Percentiles rank a stretch among this genome's conserved stretches.
Evolutionary conservation across 306 rosid genomes (phyloP).

Genomic region (Canavalia ensiformis): DNA sequence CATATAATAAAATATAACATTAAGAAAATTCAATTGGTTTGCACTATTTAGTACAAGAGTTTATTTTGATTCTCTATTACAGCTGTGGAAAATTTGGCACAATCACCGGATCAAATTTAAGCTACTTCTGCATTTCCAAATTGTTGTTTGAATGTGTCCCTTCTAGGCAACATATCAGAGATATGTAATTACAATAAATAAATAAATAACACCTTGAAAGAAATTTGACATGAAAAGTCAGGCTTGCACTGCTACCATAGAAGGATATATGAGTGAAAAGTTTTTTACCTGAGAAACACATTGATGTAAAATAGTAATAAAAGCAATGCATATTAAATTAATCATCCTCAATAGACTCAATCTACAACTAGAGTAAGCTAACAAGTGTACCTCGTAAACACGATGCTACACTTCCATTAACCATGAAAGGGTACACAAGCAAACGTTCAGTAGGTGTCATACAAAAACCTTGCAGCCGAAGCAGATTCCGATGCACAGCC

Average conservation of each 20-base stretch:
- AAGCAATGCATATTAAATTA: conserved; percentile 12
- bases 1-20: background rate
- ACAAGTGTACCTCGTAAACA: conserved; percentile 77
- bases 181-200: background rate
- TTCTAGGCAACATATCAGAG: conserved; percentile 16
- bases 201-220: background rate
- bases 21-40: conserved; percentile 25
- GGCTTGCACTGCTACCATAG: background rate
- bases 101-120: background rate
- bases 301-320: conserved; percentile 25
- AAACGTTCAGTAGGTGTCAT: conserved; percentile 47
- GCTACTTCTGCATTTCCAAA: conserved; percentile 12
- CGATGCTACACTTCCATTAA: conserved; percentile 86
- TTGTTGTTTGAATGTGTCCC: conserved; percentile 2
- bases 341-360: conserved; percentile 1
- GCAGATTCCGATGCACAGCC: conserved; percentile 53
- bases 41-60: background rate
- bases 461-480: conserved; percentile 51
- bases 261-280: background rate
- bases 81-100: background rate
- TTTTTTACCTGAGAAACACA: background rate
- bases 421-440: conserved; percentile 49
- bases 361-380: background rate
- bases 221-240: conserved; percentile 22
- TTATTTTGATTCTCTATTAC: background rate